A percentile compares a stretch with the other conserved stretches of the same genome.
These are phyloP conservation scores for Monosporascus sp. DNA, from an alignment of 2,329 filamentous ascomycete species.

Conservation along the genomic window DNA sequence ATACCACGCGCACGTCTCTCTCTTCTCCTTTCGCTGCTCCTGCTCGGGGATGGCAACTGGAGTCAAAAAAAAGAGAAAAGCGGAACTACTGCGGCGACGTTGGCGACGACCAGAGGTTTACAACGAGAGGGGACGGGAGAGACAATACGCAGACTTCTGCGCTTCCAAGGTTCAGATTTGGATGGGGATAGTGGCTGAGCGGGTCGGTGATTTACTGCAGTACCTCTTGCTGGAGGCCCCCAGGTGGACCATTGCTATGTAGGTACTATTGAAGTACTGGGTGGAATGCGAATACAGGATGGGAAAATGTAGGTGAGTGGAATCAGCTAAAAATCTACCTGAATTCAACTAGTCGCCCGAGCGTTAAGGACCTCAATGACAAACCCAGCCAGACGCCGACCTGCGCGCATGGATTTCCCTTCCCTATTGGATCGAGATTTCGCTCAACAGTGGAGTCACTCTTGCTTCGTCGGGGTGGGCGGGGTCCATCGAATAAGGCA, in stretches of 20 bases:
- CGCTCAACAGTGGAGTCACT: too few relatives aligned
- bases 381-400: too few relatives aligned
- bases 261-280: not conserved
- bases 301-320: not conserved
- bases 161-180: not conserved
- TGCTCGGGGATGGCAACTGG: not conserved
- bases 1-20: too few relatives aligned
- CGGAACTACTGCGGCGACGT: not conserved
- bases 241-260: not conserved
- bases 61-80: not conserved
- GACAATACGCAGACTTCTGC: not conserved
- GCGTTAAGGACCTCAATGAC: not conserved
- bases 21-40: not conserved
- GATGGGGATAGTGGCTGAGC: not conserved
- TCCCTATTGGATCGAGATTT: too few relatives aligned
- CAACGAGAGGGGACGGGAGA: not conserved
- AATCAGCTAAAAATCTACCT: not conserved
- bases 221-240: not conserved
- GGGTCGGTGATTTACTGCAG: not conserved
- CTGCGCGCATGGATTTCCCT: too few relatives aligned
- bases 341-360: not conserved
- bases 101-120: not conserved
- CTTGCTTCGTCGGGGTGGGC: too few relatives aligned
- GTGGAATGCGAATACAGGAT: not conserved
- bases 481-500: too few relatives aligned